phyloP scores from a whole-genome alignment of 2,329 filamentous ascomycete species.

The Emmonsiellopsis sp. region DNA sequence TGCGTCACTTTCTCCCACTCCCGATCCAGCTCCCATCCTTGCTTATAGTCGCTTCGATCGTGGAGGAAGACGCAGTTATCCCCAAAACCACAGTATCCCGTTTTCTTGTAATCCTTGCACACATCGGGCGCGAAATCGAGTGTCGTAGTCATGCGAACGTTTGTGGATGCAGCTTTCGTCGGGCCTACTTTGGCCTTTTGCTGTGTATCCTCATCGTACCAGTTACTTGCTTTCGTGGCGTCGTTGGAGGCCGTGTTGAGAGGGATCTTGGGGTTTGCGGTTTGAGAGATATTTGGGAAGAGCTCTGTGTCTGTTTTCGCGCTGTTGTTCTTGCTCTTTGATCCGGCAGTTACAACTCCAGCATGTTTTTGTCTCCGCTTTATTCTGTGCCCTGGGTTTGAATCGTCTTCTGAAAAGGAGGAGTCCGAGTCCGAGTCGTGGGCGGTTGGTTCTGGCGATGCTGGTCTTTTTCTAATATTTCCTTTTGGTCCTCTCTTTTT shows the following conservation, averaged over 20 bases:
- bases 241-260: conserved; percentile 48
- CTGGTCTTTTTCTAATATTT: conserved; percentile 71
- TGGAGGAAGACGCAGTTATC: conserved; percentile 69
- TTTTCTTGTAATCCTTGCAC: conserved; percentile 89
- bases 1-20: conserved; percentile 82
- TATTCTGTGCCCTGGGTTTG: conserved; percentile 64
- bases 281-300: conserved; percentile 55
- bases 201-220: conserved; percentile 62
- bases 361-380: conserved; percentile 66
- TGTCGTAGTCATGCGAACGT: conserved; percentile 81
- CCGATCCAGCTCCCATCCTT: conserved; percentile 89
- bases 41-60: conserved; percentile 58
- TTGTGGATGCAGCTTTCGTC: conserved; percentile 69
- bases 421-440: conserved; percentile 52
- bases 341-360: conserved; percentile 58
- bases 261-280: conserved; percentile 16
- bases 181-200: conserved; percentile 54
- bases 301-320: conserved; percentile 36
- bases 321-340: conserved; percentile 26
- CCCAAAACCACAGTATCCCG: conserved; percentile 60
- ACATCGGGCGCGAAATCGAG: conserved; percentile 89
- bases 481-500: conserved; percentile 75
- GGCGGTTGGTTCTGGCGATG: conserved; percentile 59
- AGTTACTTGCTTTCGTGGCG: conserved; percentile 80
- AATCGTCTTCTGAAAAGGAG: conserved; percentile 64